Conservation (phyloP, 2,329 filamentous ascomycete species). For the Aureobasidium vineae region DNA sequence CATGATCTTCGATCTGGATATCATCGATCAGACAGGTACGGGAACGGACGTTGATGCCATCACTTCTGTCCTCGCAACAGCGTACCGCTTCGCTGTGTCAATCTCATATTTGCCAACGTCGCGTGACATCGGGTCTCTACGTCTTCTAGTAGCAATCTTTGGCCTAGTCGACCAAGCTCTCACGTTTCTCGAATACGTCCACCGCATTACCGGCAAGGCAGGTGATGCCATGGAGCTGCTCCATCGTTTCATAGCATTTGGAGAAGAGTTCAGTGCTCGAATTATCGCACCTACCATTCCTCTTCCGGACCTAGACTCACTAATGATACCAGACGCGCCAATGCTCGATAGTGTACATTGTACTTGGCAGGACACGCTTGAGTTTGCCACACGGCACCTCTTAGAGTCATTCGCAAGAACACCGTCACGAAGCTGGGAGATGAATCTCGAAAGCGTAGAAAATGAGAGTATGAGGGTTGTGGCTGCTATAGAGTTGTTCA, state of each 20-base stretch:
- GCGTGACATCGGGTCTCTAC: not conserved
- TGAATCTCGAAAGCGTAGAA: not conserved
- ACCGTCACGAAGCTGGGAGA: not conserved
- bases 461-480: not conserved
- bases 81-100: not conserved
- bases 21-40: slow-evolving; percentile 43
- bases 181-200: slow-evolving; percentile 10
- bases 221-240: not conserved
- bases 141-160: not conserved
- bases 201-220: not conserved
- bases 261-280: not conserved
- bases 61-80: not conserved
- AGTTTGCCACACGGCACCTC: slow-evolving; percentile 8
- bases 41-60: slow-evolving; percentile 30
- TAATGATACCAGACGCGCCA: not conserved
- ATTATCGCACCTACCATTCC: not conserved
- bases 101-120: not conserved
- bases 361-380: slow-evolving; percentile 12
- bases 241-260: not conserved
- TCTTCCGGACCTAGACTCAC: not conserved
- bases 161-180: not conserved
- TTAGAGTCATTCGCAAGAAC: not conserved
- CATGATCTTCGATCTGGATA: slow-evolving; percentile 48
- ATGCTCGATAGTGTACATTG: not conserved
- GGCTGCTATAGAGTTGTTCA: not conserved